phyloP scores from a whole-genome alignment of 768 basidiomycete genomes.

The Suillus tomentosus region DNA sequence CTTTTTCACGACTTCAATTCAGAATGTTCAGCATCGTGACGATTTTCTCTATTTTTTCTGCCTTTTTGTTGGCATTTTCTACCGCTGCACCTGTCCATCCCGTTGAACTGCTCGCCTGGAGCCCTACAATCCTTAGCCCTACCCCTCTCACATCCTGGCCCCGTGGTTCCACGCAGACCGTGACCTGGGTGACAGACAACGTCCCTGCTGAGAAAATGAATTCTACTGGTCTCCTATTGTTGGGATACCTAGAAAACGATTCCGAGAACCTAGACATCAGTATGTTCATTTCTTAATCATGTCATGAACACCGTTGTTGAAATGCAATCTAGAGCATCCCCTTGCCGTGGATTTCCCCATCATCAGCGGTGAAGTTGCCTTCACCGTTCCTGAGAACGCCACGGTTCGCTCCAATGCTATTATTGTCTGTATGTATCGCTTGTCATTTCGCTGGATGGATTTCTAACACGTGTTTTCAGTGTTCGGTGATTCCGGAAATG shows the following conservation, averaged over 20 bases:
- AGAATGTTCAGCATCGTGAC: slow-evolving; percentile 23
- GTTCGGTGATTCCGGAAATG: slow-evolving; percentile 68
- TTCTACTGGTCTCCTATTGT: slow-evolving; percentile 44
- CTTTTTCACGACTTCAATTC: slow-evolving; percentile 21
- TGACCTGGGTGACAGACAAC: slow-evolving; percentile 43
- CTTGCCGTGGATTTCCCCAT: slow-evolving; percentile 60
- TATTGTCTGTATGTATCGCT: slow-evolving; percentile 55
- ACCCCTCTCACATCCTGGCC: slow-evolving; percentile 37
- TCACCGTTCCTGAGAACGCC: slow-evolving; percentile 55
- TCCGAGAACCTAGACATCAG: slow-evolving; percentile 55
- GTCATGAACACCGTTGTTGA: slow-evolving; percentile 14
- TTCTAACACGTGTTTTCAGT: slow-evolving; percentile 39
- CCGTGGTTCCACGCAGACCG: slow-evolving; percentile 36
- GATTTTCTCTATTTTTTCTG: slow-evolving; percentile 29
- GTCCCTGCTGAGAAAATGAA: slow-evolving; percentile 40
- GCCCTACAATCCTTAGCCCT: slow-evolving; percentile 46
- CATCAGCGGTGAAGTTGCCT: slow-evolving; percentile 44
- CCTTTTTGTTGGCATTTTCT: slow-evolving; percentile 33
- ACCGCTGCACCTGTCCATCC: slow-evolving; percentile 31
- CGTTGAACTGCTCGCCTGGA: slow-evolving; percentile 37
- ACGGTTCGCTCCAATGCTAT: slow-evolving; percentile 50
- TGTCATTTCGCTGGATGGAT: not conserved
- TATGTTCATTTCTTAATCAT: slow-evolving; percentile 29
- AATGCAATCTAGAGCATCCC: slow-evolving; percentile 46
- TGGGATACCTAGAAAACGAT: slow-evolving; percentile 40